phyloP scores from a whole-genome alignment of 1,284 basidiomycete genomes.

The Melanopsichium pennsylvanicum region DNA sequence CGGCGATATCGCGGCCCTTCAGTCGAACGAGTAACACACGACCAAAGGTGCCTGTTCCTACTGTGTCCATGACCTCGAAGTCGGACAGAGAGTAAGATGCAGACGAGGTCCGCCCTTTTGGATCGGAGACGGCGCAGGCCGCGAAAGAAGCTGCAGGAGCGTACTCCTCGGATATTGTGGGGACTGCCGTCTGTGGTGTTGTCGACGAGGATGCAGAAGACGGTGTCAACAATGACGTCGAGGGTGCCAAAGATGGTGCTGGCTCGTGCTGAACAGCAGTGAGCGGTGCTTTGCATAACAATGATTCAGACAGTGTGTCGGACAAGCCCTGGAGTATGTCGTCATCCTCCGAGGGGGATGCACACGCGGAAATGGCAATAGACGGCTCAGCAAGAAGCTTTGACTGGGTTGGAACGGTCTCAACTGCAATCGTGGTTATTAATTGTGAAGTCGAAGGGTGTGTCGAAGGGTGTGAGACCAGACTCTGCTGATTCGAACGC shows the following conservation, averaged over 20 bases:
- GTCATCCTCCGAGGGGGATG: constrained; percentile 4
- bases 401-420: not conserved
- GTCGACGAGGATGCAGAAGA: not conserved
- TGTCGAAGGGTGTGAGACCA: too few relatives aligned
- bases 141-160: not conserved
- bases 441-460: not conserved
- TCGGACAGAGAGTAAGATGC: constrained; percentile 27
- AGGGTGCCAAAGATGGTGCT: not conserved
- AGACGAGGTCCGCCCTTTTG: too few relatives aligned
- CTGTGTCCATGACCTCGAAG: constrained; percentile 50
- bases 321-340: constrained; percentile 10
- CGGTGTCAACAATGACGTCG: not conserved
- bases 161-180: not conserved
- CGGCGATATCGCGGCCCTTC: constrained; percentile 8
- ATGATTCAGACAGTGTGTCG: not conserved
- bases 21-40: constrained; percentile 54
- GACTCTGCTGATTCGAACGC: not conserved
- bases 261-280: not conserved
- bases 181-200: not conserved
- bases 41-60: constrained; percentile 61
- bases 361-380: not conserved
- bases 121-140: not conserved
- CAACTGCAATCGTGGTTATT: constrained; percentile 13
- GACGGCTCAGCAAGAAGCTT: not conserved
- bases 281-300: not conserved